These are phyloP conservation scores for Diaporthe citri DNA, from an alignment of 2,329 filamentous ascomycete species.

Conservation along the genomic window DNA sequence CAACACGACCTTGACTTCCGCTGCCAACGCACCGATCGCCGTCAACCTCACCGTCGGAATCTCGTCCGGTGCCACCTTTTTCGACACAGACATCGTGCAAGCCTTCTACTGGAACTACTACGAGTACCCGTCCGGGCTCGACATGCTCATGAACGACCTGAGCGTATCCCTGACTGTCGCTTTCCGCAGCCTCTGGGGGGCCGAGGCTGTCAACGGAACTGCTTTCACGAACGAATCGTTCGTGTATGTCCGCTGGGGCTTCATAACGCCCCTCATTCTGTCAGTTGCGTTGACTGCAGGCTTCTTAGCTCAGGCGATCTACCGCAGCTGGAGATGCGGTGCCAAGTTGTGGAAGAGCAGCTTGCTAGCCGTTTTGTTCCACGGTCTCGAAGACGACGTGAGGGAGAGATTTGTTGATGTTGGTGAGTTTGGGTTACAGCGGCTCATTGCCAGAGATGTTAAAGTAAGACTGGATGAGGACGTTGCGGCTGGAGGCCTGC, in stretches of 20 bases:
- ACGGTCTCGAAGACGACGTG: constrained; percentile 50
- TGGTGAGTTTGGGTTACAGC: constrained; percentile 44
- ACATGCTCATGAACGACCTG: constrained; percentile 51
- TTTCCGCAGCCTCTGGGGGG: constrained; percentile 48
- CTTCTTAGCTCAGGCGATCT: constrained; percentile 48
- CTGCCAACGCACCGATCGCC: constrained; percentile 47
- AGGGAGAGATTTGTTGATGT: constrained; percentile 44
- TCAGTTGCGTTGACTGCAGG: constrained; percentile 47
- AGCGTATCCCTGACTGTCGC: constrained; percentile 52
- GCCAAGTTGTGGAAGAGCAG: constrained; percentile 53
- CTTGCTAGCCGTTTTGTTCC: constrained; percentile 51
- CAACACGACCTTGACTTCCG: constrained; percentile 46
- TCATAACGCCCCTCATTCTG: constrained; percentile 49
- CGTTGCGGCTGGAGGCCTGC: neutral
- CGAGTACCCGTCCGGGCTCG: constrained; percentile 50
- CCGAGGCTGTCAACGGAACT: constrained; percentile 46
- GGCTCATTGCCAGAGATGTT: constrained; percentile 44
- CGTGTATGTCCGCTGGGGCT: constrained; percentile 53
- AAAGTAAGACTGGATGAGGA: constrained; percentile 47
- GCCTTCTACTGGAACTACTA: constrained; percentile 57
- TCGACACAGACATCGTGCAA: constrained; percentile 53
- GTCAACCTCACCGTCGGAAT: constrained; percentile 52
- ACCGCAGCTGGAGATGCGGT: constrained; percentile 44
- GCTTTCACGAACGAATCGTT: constrained; percentile 49
- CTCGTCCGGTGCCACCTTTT: constrained; percentile 49